A percentile compares a stretch with the other conserved stretches of the same genome.
These are phyloP conservation scores for Blastocystis sp. DNA, from an alignment of 352 stramenopile species.

Conservation along the genomic window DNA sequence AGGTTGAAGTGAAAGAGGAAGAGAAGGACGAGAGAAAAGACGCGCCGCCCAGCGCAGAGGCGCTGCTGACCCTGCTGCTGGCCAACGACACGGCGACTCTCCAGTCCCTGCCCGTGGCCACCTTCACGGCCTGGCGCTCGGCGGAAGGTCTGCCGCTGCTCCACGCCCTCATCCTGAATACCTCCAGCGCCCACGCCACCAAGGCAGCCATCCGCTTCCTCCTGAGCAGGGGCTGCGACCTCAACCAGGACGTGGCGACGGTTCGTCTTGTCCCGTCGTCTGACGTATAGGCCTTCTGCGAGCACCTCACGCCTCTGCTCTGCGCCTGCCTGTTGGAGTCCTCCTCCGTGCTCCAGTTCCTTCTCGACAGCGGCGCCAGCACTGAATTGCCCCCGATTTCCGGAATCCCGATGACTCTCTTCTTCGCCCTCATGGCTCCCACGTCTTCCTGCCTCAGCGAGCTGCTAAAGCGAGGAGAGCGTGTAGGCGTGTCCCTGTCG, in stretches of 20 bases:
- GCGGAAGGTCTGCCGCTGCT: not conserved
- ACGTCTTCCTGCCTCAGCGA: not conserved
- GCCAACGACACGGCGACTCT: not conserved
- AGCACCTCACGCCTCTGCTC: not conserved
- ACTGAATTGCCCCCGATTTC: not conserved
- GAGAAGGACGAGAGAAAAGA: too few species aligned
- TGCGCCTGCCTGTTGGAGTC: not conserved
- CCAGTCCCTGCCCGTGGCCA: not conserved
- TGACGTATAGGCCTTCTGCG: not conserved
- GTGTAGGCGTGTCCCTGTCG: not conserved
- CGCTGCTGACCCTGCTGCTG: not conserved
- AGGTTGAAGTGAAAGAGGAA: too few species aligned
- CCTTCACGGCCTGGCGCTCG: not conserved
- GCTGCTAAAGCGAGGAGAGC: not conserved
- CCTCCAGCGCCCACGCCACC: too few species aligned
- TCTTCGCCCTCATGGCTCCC: constrained; percentile 26
- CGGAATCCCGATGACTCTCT: constrained; percentile 1
- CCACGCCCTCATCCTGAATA: not conserved
- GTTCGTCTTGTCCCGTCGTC: not conserved
- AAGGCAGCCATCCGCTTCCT: too few species aligned
- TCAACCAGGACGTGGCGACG: not conserved
- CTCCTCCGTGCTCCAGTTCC: not conserved
- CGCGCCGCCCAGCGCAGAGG: not conserved
- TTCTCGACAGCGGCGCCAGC: not conserved
- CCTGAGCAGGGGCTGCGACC: too few species aligned